A percentile compares a stretch with the other conserved stretches of the same genome.
Conservation (phyloP, 78 protist species). For the Dictyostelium intermedium region DNA sequence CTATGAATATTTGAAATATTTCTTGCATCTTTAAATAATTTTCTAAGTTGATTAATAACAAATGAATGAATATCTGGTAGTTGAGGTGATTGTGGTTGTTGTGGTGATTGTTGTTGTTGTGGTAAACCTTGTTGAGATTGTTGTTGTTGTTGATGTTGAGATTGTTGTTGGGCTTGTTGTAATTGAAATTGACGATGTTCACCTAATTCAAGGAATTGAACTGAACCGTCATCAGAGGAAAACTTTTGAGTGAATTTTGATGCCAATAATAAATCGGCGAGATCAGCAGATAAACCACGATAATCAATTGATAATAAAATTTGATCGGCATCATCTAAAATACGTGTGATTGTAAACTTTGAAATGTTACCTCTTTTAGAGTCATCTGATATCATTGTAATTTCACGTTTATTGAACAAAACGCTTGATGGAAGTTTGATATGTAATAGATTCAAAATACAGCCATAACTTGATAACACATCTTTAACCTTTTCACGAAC, state of each 20-base stretch:
- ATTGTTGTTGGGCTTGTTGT: not conserved
- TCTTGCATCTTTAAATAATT: slow-evolving; percentile 57
- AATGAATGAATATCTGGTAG: not conserved
- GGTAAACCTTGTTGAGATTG: not conserved
- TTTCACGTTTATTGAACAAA: slow-evolving; percentile 51
- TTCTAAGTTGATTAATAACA: slow-evolving; percentile 27
- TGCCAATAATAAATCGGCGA: slow-evolving; percentile 52
- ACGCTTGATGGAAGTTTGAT: slow-evolving; percentile 36
- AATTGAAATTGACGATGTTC: slow-evolving; percentile 25
- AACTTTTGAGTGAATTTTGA: slow-evolving; percentile 49
- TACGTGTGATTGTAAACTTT: slow-evolving; percentile 40
- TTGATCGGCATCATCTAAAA: slow-evolving; percentile 65
- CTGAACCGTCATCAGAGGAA: slow-evolving; percentile 12
- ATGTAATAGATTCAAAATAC: not conserved
- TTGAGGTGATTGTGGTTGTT: not conserved
- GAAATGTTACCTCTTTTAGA: slow-evolving; percentile 56
- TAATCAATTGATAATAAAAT: slow-evolving; percentile 42
- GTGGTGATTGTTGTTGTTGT: not conserved
- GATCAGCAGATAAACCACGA: slow-evolving; percentile 48
- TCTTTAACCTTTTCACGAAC: slow-evolving; percentile 69
- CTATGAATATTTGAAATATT: slow-evolving; percentile 31
- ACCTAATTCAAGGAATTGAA: slow-evolving; percentile 58
- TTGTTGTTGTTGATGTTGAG: not conserved
- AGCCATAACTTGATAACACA: slow-evolving; percentile 5
- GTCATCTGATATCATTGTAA: slow-evolving; percentile 57